A percentile compares a stretch with the other conserved stretches of the same genome.
These are phyloP conservation scores for Aureobasidium leucospermi DNA, from an alignment of 2,329 filamentous ascomycete species.

Conservation along the genomic window DNA sequence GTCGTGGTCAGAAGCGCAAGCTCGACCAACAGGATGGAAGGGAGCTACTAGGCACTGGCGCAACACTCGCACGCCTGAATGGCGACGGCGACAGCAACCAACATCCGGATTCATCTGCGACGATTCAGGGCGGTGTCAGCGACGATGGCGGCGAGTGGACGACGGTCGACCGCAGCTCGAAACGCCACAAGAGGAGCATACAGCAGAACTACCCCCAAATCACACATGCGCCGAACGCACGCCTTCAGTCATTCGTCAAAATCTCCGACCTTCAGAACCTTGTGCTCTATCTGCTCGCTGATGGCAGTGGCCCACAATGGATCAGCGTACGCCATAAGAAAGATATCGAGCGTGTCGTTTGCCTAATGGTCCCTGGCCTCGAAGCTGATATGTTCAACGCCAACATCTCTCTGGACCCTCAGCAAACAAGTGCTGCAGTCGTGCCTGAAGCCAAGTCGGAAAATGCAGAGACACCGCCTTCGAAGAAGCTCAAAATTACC, in stretches of 20 bases:
- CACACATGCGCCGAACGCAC: slow-evolving; percentile 46
- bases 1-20: slow-evolving; percentile 13
- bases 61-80: slow-evolving; percentile 5
- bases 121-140: neutral
- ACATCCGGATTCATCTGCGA: neutral
- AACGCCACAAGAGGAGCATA: slow-evolving; percentile 26
- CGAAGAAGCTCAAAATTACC: slow-evolving; percentile 20
- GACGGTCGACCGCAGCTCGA: slow-evolving; percentile 19
- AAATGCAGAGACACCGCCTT: neutral
- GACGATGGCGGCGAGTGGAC: slow-evolving; percentile 22
- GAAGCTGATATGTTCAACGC: slow-evolving; percentile 84
- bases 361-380: slow-evolving; percentile 85
- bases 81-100: slow-evolving; percentile 7
- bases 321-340: slow-evolving; percentile 51
- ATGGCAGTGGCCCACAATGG: slow-evolving; percentile 56
- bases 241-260: slow-evolving; percentile 48
- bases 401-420: slow-evolving; percentile 30
- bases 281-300: slow-evolving; percentile 54
- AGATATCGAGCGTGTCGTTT: slow-evolving; percentile 65
- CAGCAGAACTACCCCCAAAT: slow-evolving; percentile 47
- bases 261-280: slow-evolving; percentile 53
- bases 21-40: slow-evolving; percentile 6
- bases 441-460: neutral
- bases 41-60: slow-evolving; percentile 5
- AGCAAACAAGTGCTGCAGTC: neutral